Percentiles rank a stretch among this genome's conserved stretches.
These are phyloP conservation scores for Zygosaccharomyces kombuchaensis DNA, from an alignment of 805 yeast species.

Conservation along the genomic window DNA sequence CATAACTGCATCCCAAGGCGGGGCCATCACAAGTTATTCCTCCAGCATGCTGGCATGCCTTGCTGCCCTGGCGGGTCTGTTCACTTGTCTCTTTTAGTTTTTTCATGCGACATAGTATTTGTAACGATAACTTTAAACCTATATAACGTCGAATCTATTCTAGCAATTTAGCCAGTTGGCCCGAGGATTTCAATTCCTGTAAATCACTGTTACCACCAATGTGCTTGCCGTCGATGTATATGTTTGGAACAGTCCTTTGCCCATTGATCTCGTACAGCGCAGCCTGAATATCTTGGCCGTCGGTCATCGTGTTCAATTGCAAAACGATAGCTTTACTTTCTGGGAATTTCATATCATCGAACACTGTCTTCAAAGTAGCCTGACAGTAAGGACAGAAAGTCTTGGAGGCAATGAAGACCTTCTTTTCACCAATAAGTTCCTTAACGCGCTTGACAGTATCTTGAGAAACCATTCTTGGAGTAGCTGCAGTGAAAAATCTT, in stretches of 20 bases:
- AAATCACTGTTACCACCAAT: slow-evolving; percentile 93
- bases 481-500: slow-evolving; percentile 12
- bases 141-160: slow-evolving; percentile 4
- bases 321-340: slow-evolving; percentile 37
- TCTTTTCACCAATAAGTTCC: slow-evolving; percentile 56
- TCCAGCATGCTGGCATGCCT: slow-evolving; percentile 1
- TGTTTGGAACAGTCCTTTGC: slow-evolving; percentile 90
- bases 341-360: slow-evolving; percentile 43
- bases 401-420: slow-evolving; percentile 78
- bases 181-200: slow-evolving; percentile 62
- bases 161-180: slow-evolving; percentile 48
- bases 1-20: not conserved
- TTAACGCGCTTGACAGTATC: slow-evolving; percentile 56
- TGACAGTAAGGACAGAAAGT: slow-evolving; percentile 66
- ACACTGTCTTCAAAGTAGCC: slow-evolving; percentile 41
- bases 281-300: slow-evolving; percentile 77
- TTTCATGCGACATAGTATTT: not conserved
- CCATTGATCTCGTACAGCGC: slow-evolving; percentile 76
- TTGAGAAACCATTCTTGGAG: slow-evolving; percentile 50
- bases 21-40: slow-evolving; percentile 1
- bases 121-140: not conserved
- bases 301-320: slow-evolving; percentile 49
- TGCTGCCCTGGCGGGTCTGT: slow-evolving; percentile 2
- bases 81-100: not conserved
- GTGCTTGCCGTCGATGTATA: slow-evolving; percentile 86